Base-by-base conservation (phyloP, 2,329 filamentous ascomycete species). In the Phaeosphaeriaceae sp. region DNA sequence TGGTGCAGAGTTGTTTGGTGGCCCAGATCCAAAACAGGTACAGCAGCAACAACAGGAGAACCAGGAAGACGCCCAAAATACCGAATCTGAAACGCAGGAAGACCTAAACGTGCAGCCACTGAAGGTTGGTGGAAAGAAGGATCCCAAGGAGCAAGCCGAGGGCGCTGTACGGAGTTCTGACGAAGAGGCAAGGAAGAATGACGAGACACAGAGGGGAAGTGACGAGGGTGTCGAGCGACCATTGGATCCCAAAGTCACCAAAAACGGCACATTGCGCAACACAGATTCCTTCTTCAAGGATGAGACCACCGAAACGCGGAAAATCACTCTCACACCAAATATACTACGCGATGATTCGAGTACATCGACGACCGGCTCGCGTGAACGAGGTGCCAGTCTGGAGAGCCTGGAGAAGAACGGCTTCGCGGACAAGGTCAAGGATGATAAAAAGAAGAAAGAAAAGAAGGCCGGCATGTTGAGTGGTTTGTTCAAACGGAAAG, bases 221-320 rank as follows among this genome's bases (percentile, higher is more conserved):
- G 88, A 91, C 46, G 89, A 93, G 37, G 82, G 84, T 3, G 81
- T 87, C 48, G 80, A 82, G 35, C 67, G 73, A 29, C 74, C 77
- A 61, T 64, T 71, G 50, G 71, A 74, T 30, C 70, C 65, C 26
- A 74, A 73, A 39, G 62, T 72, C 2, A 92, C 90, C 29, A 85
- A 88, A 56, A 95, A 96, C 62, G 92, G 92, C 34, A 93, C 89
- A 17, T 83, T 96, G 36, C 85, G 93, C 56, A 95, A 95, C 69
- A 93, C 91, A 4, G 93, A 97, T 74, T 96, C 93, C 1, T 97
- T 97, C 79, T 97, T 97, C 80, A 96, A 92, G 73, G 94, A 97
- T 67, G 93, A 99, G 67, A 91, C 85, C 26, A 88, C 91, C 30
- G 94, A 97, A 74, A 97, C 94, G 2, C 92, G 95, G 74, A 97